These are phyloP conservation scores for Cyclostephanos tholiformis DNA, from an alignment of 108 stramenopile genomes.

Conservation along the genomic window DNA sequence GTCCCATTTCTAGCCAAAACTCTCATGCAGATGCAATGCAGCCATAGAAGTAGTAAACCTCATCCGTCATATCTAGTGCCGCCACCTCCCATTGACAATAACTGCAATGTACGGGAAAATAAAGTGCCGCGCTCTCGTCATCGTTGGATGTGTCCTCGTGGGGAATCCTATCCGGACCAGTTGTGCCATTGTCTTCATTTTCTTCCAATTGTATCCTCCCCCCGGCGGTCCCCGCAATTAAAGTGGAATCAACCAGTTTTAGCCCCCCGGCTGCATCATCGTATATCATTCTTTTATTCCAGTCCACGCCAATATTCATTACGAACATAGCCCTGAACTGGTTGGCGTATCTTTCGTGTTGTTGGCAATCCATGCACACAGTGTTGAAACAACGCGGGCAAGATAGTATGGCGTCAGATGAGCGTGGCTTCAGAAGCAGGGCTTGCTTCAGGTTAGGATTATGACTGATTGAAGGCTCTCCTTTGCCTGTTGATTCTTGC, in stretches of 20 bases:
- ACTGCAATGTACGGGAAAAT: slow-evolving; percentile 76
- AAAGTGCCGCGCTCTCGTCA: slow-evolving; percentile 27
- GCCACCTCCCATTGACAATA: slow-evolving; percentile 82
- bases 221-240: slow-evolving; percentile 4
- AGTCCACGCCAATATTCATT: slow-evolving; percentile 82
- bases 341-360: slow-evolving; percentile 75
- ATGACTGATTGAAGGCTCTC: not conserved
- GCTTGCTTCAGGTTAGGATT: slow-evolving; percentile 26
- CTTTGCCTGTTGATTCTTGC: slow-evolving; percentile 3
- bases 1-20: not conserved
- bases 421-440: slow-evolving; percentile 64
- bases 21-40: slow-evolving; percentile 68
- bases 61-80: slow-evolving; percentile 79
- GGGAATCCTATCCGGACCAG: slow-evolving; percentile 30
- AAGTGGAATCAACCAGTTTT: slow-evolving; percentile 19
- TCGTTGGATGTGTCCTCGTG: slow-evolving; percentile 12
- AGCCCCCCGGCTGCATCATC: slow-evolving; percentile 55
- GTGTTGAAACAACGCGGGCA: slow-evolving; percentile 88
- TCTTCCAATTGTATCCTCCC: slow-evolving; percentile 12
- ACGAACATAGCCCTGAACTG: slow-evolving; percentile 93
- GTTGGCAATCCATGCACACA: slow-evolving; percentile 92
- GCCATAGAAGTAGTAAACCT: slow-evolving; percentile 89
- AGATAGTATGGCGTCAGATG: slow-evolving; percentile 72
- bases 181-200: slow-evolving; percentile 42
- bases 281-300: slow-evolving; percentile 63